Conservation (phyloP, 2,329 filamentous ascomycete genomes). For the Bipolaris gigantea region DNA sequence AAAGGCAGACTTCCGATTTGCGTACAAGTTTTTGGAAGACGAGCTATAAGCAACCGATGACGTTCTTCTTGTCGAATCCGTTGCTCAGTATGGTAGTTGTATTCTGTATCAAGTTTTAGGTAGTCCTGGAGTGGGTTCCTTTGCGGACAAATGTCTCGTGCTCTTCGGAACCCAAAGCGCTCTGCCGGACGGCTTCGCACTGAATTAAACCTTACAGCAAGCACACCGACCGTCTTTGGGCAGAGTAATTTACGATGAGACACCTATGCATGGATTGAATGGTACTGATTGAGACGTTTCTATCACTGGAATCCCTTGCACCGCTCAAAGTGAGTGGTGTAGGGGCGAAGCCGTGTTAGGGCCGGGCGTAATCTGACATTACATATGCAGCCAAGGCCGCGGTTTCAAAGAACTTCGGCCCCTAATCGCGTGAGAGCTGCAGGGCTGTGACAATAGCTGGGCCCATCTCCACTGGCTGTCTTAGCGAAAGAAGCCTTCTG, state of each 20-base stretch:
- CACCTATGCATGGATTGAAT: constrained; percentile 13
- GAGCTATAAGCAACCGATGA: constrained; percentile 61
- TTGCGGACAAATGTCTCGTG: constrained; percentile 25
- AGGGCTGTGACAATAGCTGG: constrained; percentile 14
- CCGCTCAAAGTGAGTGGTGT: constrained; percentile 5
- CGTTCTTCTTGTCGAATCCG: constrained; percentile 4
- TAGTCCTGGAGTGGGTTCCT: constrained; percentile 35
- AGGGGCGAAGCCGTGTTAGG: constrained; percentile 12
- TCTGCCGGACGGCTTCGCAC: constrained; percentile 6
- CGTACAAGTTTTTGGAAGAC: constrained; percentile 96
- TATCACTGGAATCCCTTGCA: constrained; percentile 8
- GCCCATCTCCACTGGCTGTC: constrained; percentile 9
- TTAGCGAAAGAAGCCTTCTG: constrained; percentile 24
- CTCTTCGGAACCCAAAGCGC: constrained; percentile 14
- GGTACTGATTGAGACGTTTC: constrained; percentile 17
- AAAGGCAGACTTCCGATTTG: constrained; percentile 97
- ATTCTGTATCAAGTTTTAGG: constrained; percentile 41
- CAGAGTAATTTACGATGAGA: constrained; percentile 20
- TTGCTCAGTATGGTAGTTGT: constrained; percentile 17
- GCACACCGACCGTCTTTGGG: constrained; percentile 4
- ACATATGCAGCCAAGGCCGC: constrained; percentile 21
- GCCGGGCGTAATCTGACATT: constrained; percentile 33
- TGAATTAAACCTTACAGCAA: constrained; percentile 1
- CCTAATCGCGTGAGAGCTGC: constrained; percentile 14
- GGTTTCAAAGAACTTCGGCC: constrained; percentile 11